Evolutionary conservation across 768 basidiomycete genomes (phyloP).

Genomic region (Boletales sp.): DNA sequence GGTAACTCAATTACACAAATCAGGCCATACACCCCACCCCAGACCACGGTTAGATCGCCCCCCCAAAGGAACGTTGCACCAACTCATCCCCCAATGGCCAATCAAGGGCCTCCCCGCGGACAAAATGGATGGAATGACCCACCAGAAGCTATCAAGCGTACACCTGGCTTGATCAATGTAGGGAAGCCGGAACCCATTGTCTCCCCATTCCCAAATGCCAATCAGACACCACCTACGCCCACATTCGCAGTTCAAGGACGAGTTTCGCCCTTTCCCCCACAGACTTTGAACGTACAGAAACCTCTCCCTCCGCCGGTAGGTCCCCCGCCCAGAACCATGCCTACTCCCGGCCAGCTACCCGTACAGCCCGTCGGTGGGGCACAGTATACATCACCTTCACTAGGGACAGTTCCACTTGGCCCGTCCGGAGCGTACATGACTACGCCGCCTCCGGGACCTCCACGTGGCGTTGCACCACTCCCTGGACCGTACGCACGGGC

Average conservation of each 20-base stretch:
- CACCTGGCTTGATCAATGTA: slow-evolving; percentile 44
- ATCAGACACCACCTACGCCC: slow-evolving; percentile 42
- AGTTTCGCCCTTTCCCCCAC: slow-evolving; percentile 32
- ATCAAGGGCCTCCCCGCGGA: slow-evolving; percentile 57
- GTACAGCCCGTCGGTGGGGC: slow-evolving; percentile 35
- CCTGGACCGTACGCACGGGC: slow-evolving; percentile 35
- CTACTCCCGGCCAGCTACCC: slow-evolving; percentile 32
- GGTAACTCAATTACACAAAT: no score
- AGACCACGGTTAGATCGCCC: slow-evolving; percentile 39
- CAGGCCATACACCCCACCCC: slow-evolving; percentile 10
- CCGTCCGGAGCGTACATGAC: slow-evolving; percentile 36
- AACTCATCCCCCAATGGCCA: slow-evolving; percentile 40
- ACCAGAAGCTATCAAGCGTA: slow-evolving; percentile 47
- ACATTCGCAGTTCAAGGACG: slow-evolving; percentile 44
- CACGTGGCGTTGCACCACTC: slow-evolving; percentile 28
- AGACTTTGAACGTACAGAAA: slow-evolving; percentile 44
- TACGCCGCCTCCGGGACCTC: slow-evolving; percentile 41
- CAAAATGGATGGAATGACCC: slow-evolving; percentile 92
- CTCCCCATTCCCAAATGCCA: slow-evolving; percentile 81
- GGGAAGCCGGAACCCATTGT: slow-evolving; percentile 72
- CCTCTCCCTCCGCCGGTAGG: slow-evolving; percentile 40
- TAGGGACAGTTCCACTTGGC: slow-evolving; percentile 25
- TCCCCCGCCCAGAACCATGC: slow-evolving; percentile 26
- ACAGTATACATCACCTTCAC: slow-evolving; percentile 29
- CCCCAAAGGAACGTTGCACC: slow-evolving; percentile 38